Conservation (phyloP, 1,284 basidiomycete genomes). For the Polyporus tsugae region DNA sequence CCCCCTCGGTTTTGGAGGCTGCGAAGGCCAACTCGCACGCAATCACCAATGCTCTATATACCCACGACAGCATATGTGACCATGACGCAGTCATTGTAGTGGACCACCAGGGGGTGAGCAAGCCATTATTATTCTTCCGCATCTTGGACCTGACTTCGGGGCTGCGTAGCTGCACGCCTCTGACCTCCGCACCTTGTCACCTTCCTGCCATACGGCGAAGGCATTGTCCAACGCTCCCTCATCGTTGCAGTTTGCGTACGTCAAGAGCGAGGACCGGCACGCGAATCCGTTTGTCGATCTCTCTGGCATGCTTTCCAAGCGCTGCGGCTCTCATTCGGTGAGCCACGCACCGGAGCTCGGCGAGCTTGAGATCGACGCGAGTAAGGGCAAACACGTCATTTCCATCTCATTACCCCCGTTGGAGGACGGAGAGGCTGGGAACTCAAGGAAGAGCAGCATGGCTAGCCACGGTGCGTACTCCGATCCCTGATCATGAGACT, state of each 20-base stretch:
- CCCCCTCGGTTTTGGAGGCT: constrained; percentile 45
- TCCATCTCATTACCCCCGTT: constrained; percentile 62
- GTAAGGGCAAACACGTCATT: constrained; percentile 61
- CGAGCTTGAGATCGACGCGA: constrained; percentile 20
- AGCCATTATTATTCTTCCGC: neutral
- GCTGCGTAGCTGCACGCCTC: constrained; percentile 67
- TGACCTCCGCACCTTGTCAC: constrained; percentile 66
- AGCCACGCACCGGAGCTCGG: constrained; percentile 25
- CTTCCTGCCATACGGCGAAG: constrained; percentile 56
- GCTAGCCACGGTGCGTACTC: constrained; percentile 58
- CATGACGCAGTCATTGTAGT: constrained; percentile 72
- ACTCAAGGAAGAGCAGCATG: constrained; percentile 54
- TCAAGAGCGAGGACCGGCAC: constrained; percentile 44
- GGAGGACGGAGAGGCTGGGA: constrained; percentile 45
- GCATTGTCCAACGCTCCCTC: constrained; percentile 57
- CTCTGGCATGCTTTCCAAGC: constrained; percentile 53
- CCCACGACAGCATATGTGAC: constrained; percentile 58
- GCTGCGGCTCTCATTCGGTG: constrained; percentile 57
- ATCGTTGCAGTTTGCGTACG: constrained; percentile 69
- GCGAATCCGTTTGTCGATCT: constrained; percentile 44
- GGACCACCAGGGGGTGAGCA: constrained; percentile 72
- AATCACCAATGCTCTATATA: constrained; percentile 55
- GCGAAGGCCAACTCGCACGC: constrained; percentile 42
- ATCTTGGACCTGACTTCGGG: constrained; percentile 11
- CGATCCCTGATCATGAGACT: too few species aligned